These are phyloP conservation scores for Neospermospora avenae DNA, from an alignment of 2,329 filamentous ascomycete genomes.

Conservation along the genomic window DNA sequence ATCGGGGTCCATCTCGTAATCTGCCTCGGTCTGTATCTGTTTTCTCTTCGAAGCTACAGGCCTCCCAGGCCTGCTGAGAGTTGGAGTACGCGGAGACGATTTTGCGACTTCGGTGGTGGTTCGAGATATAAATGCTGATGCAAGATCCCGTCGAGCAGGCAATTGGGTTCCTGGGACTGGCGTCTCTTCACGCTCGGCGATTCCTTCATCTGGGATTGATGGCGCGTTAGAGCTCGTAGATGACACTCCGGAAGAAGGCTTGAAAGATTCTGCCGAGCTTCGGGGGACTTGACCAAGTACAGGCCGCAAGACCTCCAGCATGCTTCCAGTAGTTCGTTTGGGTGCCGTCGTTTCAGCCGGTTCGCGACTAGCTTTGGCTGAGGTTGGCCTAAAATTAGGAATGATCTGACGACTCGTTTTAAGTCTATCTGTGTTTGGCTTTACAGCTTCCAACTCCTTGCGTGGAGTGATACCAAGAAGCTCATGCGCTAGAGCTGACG, in stretches of 20 bases:
- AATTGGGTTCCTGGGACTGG: background rate
- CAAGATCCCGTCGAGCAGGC: conserved; percentile 5
- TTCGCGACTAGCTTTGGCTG: background rate
- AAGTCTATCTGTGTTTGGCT: background rate
- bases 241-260: background rate
- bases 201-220: background rate
- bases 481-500: background rate
- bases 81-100: background rate
- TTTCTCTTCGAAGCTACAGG: background rate
- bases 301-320: background rate
- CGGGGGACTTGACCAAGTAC: background rate
- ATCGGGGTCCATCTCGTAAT: conserved; percentile 8
- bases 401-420: background rate
- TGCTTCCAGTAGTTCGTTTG: background rate
- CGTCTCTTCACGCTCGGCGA: background rate
- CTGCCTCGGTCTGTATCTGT: background rate
- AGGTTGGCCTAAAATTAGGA: conserved; percentile 7
- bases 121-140: background rate
- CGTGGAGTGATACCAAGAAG: background rate
- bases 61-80: background rate
- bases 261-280: background rate
- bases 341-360: background rate
- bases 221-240: background rate
- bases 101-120: background rate
- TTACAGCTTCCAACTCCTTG: background rate